Conservation (phyloP, 73 alveolate genomes). For the Paramecium sexaurelia region DNA sequence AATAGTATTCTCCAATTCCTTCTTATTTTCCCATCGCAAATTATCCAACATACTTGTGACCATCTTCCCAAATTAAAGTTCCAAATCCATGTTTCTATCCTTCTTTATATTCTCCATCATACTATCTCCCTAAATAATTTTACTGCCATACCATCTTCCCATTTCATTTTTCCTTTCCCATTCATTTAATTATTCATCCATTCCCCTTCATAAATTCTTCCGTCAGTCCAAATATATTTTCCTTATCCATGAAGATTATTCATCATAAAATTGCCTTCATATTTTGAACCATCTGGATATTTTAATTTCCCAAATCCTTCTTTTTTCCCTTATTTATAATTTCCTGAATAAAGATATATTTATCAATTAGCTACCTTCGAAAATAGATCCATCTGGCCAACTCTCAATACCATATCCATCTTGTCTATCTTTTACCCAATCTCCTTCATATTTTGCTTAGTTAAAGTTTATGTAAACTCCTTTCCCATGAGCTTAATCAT, state of each 20-base stretch:
- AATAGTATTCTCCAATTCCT: constrained; percentile 41
- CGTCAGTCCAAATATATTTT: constrained; percentile 72
- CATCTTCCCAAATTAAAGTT: constrained; percentile 72
- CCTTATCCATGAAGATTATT: constrained; percentile 85
- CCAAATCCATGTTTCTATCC: constrained; percentile 79
- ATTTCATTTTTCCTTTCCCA: constrained; percentile 83
- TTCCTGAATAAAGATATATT: not conserved
- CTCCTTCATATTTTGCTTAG: constrained; percentile 53
- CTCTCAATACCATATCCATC: constrained; percentile 67
- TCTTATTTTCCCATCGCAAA: constrained; percentile 66
- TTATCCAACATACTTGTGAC: constrained; percentile 74
- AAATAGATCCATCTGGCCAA: constrained; percentile 55
- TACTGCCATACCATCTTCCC: constrained; percentile 86
- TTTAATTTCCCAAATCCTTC: constrained; percentile 78
- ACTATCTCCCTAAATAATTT: constrained; percentile 69
- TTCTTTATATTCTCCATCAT: constrained; percentile 76
- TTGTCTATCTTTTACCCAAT: constrained; percentile 60
- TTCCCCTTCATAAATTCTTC: constrained; percentile 74
- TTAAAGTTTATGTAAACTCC: constrained; percentile 73
- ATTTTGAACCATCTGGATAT: constrained; percentile 82
- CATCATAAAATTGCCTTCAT: constrained; percentile 78
- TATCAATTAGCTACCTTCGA: constrained; percentile 45
- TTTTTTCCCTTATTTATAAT: constrained; percentile 52
- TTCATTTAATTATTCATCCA: constrained; percentile 76
- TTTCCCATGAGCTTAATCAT: constrained; percentile 75